Percentiles rank a stretch among this genome's conserved stretches.
Conservation (phyloP, 805 yeast genomes). For the Lachancea fermentati region DNA sequence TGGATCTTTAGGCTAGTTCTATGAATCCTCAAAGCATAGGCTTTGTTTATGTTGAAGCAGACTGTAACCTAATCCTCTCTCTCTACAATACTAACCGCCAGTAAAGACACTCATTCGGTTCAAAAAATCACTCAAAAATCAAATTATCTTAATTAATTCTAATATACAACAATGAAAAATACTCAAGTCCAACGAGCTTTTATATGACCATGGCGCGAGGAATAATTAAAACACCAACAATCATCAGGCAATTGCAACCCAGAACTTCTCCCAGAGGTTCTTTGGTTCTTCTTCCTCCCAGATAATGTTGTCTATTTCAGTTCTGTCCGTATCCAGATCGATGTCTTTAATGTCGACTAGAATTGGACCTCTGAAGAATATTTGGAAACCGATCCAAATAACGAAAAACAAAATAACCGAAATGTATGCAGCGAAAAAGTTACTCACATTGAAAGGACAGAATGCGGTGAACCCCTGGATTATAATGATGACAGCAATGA, state of each 20-base stretch:
- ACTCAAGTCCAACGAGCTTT: too few species aligned
- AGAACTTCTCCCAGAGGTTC: conserved; percentile 49
- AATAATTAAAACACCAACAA: not conserved
- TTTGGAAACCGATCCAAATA: conserved; percentile 50
- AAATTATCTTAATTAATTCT: not conserved
- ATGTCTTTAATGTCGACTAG: conserved; percentile 48
- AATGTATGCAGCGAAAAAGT: conserved; percentile 65
- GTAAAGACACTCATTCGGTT: not conserved
- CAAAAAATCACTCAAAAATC: not conserved
- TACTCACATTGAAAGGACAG: conserved; percentile 45
- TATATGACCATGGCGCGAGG: too few species aligned
- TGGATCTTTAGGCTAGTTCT: too few species aligned
- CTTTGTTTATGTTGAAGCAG: too few species aligned
- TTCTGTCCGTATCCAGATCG: conserved; percentile 63
- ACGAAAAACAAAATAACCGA: conserved; percentile 57
- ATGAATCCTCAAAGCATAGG: too few species aligned
- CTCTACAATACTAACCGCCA: too few species aligned
- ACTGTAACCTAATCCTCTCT: too few species aligned
- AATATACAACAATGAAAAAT: not conserved
- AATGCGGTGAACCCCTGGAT: conserved; percentile 70
- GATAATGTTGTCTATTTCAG: conserved; percentile 52
- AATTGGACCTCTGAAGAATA: conserved; percentile 43
- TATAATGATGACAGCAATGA: conserved; percentile 50
- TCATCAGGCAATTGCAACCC: conserved; percentile 38
- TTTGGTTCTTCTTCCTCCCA: conserved; percentile 49